Conservation (phyloP, 2,329 filamentous ascomycete genomes). For the Aureobasidium uvarum region DNA sequence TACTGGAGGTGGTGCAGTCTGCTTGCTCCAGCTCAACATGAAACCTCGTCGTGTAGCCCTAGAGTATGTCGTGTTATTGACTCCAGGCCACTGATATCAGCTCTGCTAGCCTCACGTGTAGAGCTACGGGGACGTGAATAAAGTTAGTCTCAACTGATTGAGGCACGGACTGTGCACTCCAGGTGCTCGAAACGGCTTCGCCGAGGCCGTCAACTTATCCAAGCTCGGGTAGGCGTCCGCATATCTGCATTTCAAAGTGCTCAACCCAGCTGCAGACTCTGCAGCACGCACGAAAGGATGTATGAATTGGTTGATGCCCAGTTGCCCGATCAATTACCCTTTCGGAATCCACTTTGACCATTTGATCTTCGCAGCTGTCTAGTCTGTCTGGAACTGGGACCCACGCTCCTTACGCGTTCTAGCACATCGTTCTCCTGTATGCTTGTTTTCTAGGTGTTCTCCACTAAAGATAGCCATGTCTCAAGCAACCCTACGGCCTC, state of each 20-base stretch:
- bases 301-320: slow-evolving; percentile 8
- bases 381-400: slow-evolving; percentile 4
- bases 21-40: not conserved
- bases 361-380: slow-evolving; percentile 9
- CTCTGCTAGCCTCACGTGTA: slow-evolving; percentile 8
- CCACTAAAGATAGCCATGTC: slow-evolving; percentile 26
- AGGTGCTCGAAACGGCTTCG: slow-evolving; percentile 16
- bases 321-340: slow-evolving; percentile 4
- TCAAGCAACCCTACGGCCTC: slow-evolving; percentile 16
- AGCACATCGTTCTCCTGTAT: slow-evolving; percentile 4
- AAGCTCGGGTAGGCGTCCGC: slow-evolving; percentile 5
- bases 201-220: slow-evolving; percentile 2
- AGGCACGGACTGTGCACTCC: slow-evolving; percentile 12
- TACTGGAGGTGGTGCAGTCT: not conserved
- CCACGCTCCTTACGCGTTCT: slow-evolving; percentile 10
- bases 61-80: slow-evolving; percentile 12
- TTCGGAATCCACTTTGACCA: not conserved
- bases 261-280: slow-evolving; percentile 20
- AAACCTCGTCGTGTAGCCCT: slow-evolving; percentile 7
- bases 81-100: slow-evolving; percentile 12
- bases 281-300: slow-evolving; percentile 9
- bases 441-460: slow-evolving; percentile 10
- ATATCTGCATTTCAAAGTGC: slow-evolving; percentile 3
- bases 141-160: slow-evolving; percentile 5
- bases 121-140: slow-evolving; percentile 8